Evolutionary conservation across 257 asterid genomes (phyloP).

Genomic region (Orobanche coerulescens): DNA sequence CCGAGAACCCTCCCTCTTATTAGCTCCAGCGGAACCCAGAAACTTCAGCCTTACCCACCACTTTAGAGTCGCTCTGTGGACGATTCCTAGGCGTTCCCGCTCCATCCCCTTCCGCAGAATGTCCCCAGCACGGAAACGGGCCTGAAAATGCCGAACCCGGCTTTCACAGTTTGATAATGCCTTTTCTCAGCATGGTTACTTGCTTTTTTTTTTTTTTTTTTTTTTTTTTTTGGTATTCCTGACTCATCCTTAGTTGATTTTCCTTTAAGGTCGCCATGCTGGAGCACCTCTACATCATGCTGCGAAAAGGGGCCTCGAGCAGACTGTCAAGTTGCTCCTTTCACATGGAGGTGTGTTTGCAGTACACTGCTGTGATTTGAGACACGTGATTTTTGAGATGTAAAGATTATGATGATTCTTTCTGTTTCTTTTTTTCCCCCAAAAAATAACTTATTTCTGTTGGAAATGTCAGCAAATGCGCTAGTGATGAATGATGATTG

Average conservation of each 20-base stretch:
- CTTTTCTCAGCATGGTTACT: background rate
- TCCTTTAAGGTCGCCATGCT: conserved; percentile 63
- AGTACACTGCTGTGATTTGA: background rate
- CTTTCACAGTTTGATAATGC: background rate
- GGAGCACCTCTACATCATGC: conserved; percentile 99
- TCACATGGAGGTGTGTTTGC: conserved; percentile 70
- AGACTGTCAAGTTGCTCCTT: conserved; percentile 82
- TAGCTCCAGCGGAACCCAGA: too few species aligned
- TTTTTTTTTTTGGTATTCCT: conserved; percentile 10
- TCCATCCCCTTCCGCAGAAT: too few species aligned
- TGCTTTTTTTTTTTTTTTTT: background rate
- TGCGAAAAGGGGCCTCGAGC: conserved; percentile 91
- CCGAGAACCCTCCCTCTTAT: too few species aligned
- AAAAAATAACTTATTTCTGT: conserved; percentile 7
- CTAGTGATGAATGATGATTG: conserved; percentile 77
- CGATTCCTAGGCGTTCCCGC: too few species aligned
- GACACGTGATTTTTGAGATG: conserved; percentile 12
- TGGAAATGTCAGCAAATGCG: conserved; percentile 65
- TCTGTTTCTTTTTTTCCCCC: background rate
- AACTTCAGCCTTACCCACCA: too few species aligned
- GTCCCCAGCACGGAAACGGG: too few species aligned
- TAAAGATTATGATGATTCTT: background rate
- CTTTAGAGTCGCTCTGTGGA: too few species aligned
- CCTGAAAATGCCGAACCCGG: too few species aligned
- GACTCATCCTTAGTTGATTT: background rate